A percentile compares a stretch with the other conserved stretches of the same genome.
Conservation (phyloP, 2,329 filamentous ascomycete species). For the Ascomycota sp. region DNA sequence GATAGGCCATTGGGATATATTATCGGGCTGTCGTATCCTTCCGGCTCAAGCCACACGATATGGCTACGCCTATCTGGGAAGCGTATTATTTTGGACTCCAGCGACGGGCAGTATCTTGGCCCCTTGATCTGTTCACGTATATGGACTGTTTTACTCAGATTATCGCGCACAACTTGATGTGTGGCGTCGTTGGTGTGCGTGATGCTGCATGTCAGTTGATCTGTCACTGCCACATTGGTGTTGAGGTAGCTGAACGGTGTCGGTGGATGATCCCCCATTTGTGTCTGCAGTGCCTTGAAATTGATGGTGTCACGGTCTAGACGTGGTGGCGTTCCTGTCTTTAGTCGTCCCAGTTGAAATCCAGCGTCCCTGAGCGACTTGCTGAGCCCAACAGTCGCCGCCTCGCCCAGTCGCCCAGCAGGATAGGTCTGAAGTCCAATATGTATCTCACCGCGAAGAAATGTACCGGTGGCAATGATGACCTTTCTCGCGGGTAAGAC, state of each 20-base stretch:
- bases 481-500: conserved; percentile 62
- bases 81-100: conserved; percentile 83
- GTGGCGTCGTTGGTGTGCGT: conserved; percentile 72
- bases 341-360: conserved; percentile 73
- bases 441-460: conserved; percentile 88
- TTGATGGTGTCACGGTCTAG: conserved; percentile 68
- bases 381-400: conserved; percentile 79
- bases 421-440: conserved; percentile 73
- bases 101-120: conserved; percentile 82
- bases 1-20: conserved; percentile 94
- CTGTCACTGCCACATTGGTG: conserved; percentile 50
- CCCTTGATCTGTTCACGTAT: conserved; percentile 91
- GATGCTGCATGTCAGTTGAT: conserved; percentile 70
- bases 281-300: conserved; percentile 48
- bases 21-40: conserved; percentile 75
- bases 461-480: conserved; percentile 91
- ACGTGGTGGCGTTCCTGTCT: conserved; percentile 87
- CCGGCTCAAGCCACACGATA: conserved; percentile 91
- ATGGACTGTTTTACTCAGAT: conserved; percentile 90
- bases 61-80: conserved; percentile 67
- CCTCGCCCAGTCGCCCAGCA: conserved; percentile 82
- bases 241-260: conserved; percentile 86
- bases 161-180: conserved; percentile 67
- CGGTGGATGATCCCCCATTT: conserved; percentile 69
- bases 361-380: conserved; percentile 77